phyloP scores from a whole-genome alignment of 2,329 filamentous ascomycete genomes.

The Botrytis paeoniae region DNA sequence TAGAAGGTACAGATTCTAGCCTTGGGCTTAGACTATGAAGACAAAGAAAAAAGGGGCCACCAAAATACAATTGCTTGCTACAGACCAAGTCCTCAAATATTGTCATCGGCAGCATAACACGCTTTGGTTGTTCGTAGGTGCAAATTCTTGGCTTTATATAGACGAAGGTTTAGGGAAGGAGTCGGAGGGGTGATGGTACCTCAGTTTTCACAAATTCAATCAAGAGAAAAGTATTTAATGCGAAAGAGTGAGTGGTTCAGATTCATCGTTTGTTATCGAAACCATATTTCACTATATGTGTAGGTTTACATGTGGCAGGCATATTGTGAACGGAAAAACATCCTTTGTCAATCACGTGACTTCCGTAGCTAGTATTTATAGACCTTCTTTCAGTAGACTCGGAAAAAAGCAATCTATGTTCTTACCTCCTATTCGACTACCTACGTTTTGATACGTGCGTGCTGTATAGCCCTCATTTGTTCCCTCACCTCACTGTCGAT shows the following conservation, averaged over 20 bases:
- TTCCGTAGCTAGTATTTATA: too few species aligned
- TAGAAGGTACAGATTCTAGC: accelerated
- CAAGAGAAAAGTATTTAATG: background rate
- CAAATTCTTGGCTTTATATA: background rate
- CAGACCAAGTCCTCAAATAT: background rate
- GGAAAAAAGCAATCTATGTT: too few species aligned
- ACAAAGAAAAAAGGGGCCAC: accelerated
- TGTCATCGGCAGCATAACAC: background rate
- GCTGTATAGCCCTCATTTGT: too few species aligned
- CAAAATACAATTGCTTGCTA: background rate
- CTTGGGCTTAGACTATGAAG: background rate
- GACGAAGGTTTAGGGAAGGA: background rate
- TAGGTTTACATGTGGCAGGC: background rate
- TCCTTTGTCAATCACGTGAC: too few species aligned
- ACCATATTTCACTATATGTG: background rate
- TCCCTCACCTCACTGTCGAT: too few species aligned
- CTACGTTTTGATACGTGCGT: too few species aligned
- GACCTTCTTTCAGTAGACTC: too few species aligned
- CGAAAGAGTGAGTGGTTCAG: background rate
- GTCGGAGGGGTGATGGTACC: background rate
- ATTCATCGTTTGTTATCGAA: background rate
- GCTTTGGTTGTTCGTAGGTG: background rate
- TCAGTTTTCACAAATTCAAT: background rate
- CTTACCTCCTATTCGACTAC: too few species aligned
- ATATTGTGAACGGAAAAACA: too few species aligned